Base-by-base conservation (phyloP, 768 basidiomycete species). In the Pholiota conissans region DNA sequence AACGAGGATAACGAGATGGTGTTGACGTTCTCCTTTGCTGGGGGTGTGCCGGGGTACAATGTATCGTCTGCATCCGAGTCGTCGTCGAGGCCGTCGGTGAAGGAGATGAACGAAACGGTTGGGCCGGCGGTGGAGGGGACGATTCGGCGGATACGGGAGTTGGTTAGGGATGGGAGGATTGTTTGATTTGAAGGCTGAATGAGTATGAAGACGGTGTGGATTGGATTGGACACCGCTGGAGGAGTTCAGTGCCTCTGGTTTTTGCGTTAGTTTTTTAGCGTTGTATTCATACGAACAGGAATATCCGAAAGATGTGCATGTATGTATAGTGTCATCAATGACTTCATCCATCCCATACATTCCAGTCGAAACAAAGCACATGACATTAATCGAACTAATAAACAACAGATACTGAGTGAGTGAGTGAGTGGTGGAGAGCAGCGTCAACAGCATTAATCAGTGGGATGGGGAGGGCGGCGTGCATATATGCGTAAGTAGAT, bases 11-110 rank as follows among this genome's bases (percentile, higher is more conserved):
- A 62, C 22, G 60, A 67, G 18, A 45, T 71, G 40, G 30, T 64
- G 4, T 39, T 70, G 52, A 70, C 69, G 5, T 70, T 69, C 40
- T 63, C 66, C 20, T 70, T 70, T 52, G 66, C 68, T 1, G 67
- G 67, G 16, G 69, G 69, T 2, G 62, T 71, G 10, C 69, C 69
- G 2, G 65, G 65, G 4, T 60, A 51, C 34, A 4, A 16, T 8
- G 27, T 24, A 4, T 51, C 57, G 1, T 39, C 61, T 3, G 24
- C 42, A 8, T 14, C 3, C n/a, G 39, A n/a, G n/a, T n/a, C n/a
- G n/a, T n/a, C 16, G 4, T 9, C 8, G 11, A n/a, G 22, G 16
- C 46, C 55, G 4, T 27, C 61, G 29, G n/a, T 39, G 8, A 29
- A 7, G n/a, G 66, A 68, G 55, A n/a, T 68, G 45, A 70, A 70